These are phyloP conservation scores for Nidula niveotomentosa DNA, from an alignment of 1,284 basidiomycete genomes.

Conservation along the genomic window DNA sequence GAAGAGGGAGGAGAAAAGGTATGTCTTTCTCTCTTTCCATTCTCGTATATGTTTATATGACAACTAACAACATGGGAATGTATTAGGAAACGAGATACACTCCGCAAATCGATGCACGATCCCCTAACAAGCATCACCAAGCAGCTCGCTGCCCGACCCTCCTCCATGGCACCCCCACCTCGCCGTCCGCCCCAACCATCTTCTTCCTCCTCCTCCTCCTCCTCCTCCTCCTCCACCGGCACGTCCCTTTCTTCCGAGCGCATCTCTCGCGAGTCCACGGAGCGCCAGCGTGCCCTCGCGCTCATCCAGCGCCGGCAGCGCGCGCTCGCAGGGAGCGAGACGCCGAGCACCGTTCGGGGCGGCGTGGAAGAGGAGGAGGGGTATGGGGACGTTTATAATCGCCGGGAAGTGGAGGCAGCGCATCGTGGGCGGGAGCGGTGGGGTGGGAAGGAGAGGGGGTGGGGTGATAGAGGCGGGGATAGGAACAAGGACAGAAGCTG, in stretches of 20 bases:
- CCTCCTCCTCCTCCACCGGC: slow-evolving; percentile 35
- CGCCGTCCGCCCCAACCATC: slow-evolving; percentile 35
- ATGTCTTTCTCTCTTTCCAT: slow-evolving; percentile 1
- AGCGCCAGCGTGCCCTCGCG: slow-evolving; percentile 69
- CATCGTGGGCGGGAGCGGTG: slow-evolving; percentile 41
- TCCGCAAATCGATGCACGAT: slow-evolving; percentile 63
- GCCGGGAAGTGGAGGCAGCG: slow-evolving; percentile 68
- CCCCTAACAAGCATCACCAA: slow-evolving; percentile 75
- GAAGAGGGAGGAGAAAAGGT: slow-evolving; percentile 33
- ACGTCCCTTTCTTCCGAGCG: slow-evolving; percentile 43
- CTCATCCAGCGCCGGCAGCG: slow-evolving; percentile 64
- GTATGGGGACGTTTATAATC: slow-evolving; percentile 74
- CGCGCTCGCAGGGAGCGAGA: slow-evolving; percentile 62
- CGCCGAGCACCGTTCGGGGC: slow-evolving; percentile 67
- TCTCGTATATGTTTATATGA: background rate
- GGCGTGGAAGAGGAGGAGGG: slow-evolving; percentile 43
- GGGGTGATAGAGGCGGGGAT: background rate
- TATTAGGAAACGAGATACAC: slow-evolving; percentile 58
- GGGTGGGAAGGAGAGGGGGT: slow-evolving; percentile 17
- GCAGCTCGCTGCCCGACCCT: slow-evolving; percentile 47
- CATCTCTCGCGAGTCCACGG: slow-evolving; percentile 66
- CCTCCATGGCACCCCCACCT: slow-evolving; percentile 20
- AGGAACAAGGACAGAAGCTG: background rate
- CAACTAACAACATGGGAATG: too few species aligned
- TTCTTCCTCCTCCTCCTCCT: slow-evolving; percentile 37